Conservation (phyloP, 2,329 filamentous ascomycete species). For the Colletotrichum gloeosporioides region DNA sequence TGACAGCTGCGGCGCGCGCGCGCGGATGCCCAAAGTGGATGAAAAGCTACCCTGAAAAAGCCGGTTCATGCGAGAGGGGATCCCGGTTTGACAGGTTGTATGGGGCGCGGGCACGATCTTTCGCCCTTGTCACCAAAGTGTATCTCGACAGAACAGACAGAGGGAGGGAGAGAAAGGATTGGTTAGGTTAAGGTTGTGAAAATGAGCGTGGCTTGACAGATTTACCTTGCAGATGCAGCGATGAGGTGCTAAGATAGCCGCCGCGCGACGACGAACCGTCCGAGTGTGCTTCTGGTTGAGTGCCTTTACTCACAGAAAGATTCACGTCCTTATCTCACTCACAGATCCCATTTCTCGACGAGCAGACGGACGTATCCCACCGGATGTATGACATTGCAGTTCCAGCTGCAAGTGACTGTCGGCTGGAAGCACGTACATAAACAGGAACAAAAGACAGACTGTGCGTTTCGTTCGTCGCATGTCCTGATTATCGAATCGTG, state of each 20-base stretch:
- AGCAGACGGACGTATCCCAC: background rate
- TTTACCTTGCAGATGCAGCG: background rate
- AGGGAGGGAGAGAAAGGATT: background rate
- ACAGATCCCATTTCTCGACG: background rate
- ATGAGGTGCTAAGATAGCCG: background rate
- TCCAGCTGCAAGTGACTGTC: background rate
- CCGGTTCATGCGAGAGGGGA: background rate
- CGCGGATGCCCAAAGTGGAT: background rate
- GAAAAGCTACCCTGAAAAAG: background rate
- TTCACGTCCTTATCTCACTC: background rate
- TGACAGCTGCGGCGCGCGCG: background rate
- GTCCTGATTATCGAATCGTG: background rate
- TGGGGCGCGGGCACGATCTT: background rate
- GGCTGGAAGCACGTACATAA: too few species aligned
- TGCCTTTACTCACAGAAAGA: background rate
- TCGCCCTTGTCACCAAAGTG: background rate
- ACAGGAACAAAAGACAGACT: background rate
- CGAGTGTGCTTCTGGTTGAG: background rate
- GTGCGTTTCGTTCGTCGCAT: background rate
- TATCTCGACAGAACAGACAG: background rate
- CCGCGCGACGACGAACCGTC: background rate
- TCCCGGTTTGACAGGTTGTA: background rate
- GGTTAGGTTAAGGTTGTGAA: background rate
- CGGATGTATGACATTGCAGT: background rate
- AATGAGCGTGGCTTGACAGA: background rate